Evolutionary conservation across 1,284 basidiomycete species (phyloP), one percentile per base, ranked within the genome.

Genomic region (Ustilago hordei): DNA sequence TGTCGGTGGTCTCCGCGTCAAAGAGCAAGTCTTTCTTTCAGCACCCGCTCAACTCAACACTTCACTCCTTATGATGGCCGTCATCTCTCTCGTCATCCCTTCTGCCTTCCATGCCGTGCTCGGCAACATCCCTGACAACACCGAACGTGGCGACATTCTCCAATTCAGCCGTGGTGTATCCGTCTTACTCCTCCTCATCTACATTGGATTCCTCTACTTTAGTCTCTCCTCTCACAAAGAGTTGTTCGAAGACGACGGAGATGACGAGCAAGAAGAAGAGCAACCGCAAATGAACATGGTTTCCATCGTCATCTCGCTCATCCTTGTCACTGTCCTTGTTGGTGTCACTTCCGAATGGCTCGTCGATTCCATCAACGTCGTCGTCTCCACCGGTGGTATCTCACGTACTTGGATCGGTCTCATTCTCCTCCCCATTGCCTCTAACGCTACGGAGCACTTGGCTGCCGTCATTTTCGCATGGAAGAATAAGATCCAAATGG

Each of bases 261-360:
- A 66, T 8, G 69, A 64, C 0, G 81, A 76, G 12, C 78, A 76
- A 41, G 81, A 81, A 64, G 81, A 83, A 53, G 64, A 77, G 60
- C 78, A 75, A 4, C 78, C 80, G 3, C 63, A 70, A 31, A 77
- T 83, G 70, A 77, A 81, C 67, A 69, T 82, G 69, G 35, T 56
- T 12, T 58, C 69, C 31, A 75, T 81, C 55, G 58, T 74, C 47
- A 64, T 69, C 36, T 58, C 78, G 6, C 69, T 83, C 28, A 69
- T 79, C 39, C 36, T 78, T 19, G 79, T 77, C 28, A 83, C 81
- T 5, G 59, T 64, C 2, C 68, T 83, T 13, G 69, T 82, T 28
- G 81, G 80, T n/a, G 81, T 83, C 36, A 83, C 81, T 5, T 80
- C 80, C 31, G 77, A 83, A 47, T 83, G 81, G 81, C 72, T 83